Evolutionary conservation across 1,139 yeast genomes (phyloP).

Genomic region (Saccharomycopsis phalli): DNA sequence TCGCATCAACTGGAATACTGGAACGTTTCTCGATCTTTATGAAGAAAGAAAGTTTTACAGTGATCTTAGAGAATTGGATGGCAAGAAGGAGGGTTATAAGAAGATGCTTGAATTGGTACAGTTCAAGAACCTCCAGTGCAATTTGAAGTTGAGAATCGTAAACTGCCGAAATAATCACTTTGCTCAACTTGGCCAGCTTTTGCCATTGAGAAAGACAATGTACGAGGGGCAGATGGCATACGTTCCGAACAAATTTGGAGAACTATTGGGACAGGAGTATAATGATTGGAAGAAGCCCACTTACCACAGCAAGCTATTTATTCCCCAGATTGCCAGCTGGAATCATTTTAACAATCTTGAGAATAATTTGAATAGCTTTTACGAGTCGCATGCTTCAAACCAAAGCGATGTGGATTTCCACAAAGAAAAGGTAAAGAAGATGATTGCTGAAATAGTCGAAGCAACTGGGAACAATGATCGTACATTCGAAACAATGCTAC

Average conservation of each 20-base stretch:
- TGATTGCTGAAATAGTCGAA: not conserved
- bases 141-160: constrained; percentile 25
- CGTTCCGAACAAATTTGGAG: constrained; percentile 40
- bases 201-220: constrained; percentile 42
- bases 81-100: constrained; percentile 1
- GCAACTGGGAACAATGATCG: not conserved
- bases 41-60: constrained; percentile 4
- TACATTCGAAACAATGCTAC: not conserved
- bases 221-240: constrained; percentile 48
- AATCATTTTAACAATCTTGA: not conserved
- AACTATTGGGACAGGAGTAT: constrained; percentile 28
- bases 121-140: constrained; percentile 13
- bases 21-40: constrained; percentile 3
- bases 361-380: constrained; percentile 7
- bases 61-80: not conserved
- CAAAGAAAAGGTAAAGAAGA: not conserved
- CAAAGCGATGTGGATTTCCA: not conserved
- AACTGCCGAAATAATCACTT: constrained; percentile 42
- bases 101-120: constrained; percentile 7
- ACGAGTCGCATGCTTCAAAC: not conserved
- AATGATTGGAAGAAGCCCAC: constrained; percentile 12
- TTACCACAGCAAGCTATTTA: not conserved
- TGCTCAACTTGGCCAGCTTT: constrained; percentile 31
- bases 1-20: constrained; percentile 10
- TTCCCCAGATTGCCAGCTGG: constrained; percentile 11